Base-by-base conservation (phyloP, 2,329 filamentous ascomycete genomes). In the Phialophora macrospora region DNA sequence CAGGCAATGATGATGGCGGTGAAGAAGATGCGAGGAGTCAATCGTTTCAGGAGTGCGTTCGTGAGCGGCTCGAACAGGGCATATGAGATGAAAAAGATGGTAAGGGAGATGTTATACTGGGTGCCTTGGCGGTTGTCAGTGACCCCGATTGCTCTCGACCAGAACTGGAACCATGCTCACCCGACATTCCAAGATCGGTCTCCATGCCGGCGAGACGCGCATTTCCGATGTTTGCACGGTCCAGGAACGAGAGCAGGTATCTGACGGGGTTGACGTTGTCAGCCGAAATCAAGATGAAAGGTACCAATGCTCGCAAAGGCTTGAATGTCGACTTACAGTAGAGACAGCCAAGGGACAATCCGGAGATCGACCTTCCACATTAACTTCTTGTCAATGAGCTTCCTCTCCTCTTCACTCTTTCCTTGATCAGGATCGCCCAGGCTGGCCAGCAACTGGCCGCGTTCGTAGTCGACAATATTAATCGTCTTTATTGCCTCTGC, bases 21-120 rank as follows among this genome's bases (percentile, higher is more conserved):
- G 90, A 66, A 96, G 87, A 75, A 96, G 96, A 62, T 93, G 78
- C 55, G 88, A 90, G 0, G 93, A 91, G 1, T 84, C 67, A 91
- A 79, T 30, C 83, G 84, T 79, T 95, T 96, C 65, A 96, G 87
- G 24, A 96, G 78, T 52, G 94, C 81, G 75, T 96, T 96, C 66
- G 91, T 92, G 44, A 92, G 72, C 0, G 78, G 79, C 72, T 94
- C 92, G 68, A 92, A 92, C 41, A 93, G 78, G 1, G 90, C 84
- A 75, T 97, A 97, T 0, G 90, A 92, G 59, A 96, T 83, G 70
- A 83, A 83, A 72, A 85, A 85, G 71, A 96, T 89, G 49, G 90
- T 91, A 5, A 96, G 82, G 0, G 88, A 85, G 49, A 59, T 62
- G 34, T 70, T 68, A 48, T 68, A 71, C 20, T 46, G 17, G 44